Percentiles rank a stretch among this genome's conserved stretches.
These are phyloP conservation scores for Heliamphora exappendiculata DNA, from an alignment of 148 eudicot genomes.

Conservation along the genomic window DNA sequence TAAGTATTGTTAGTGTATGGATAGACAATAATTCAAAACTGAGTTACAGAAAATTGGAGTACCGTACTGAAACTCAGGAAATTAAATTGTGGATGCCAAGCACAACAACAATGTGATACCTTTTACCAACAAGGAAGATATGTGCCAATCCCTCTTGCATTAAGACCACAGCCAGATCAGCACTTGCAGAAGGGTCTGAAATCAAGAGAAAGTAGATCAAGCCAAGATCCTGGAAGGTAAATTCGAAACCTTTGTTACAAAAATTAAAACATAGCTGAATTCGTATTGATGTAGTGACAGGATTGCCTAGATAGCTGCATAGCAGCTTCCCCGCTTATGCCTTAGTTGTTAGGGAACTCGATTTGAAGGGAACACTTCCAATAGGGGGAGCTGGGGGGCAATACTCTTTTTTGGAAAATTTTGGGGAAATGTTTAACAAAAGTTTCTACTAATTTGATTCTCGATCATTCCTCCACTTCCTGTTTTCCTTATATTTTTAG, in stretches of 20 bases:
- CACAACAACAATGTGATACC: slow-evolving; percentile 31
- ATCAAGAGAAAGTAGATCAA: slow-evolving; percentile 1
- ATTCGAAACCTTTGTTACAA: background rate
- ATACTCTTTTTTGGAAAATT: no score
- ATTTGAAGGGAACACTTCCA: no score
- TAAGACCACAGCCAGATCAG: slow-evolving; percentile 80
- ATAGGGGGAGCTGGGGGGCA: no score
- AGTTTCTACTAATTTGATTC: no score
- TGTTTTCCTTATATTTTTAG: no score
- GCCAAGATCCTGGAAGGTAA: slow-evolving; percentile 6
- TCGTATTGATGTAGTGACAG: background rate
- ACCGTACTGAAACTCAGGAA: background rate
- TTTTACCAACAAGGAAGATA: slow-evolving; percentile 79
- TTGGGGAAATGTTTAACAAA: no score
- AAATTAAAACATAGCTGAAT: background rate
- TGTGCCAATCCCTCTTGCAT: slow-evolving; percentile 97
- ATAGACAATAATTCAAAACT: background rate
- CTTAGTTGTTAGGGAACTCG: no score
- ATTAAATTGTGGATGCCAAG: background rate
- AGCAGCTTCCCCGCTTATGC: background rate
- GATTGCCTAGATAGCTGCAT: background rate
- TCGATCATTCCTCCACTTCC: no score
- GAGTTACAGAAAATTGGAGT: background rate
- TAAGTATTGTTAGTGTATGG: background rate
- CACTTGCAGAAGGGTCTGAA: slow-evolving; percentile 85